Percentiles rank a stretch among this genome's conserved stretches.
Evolutionary conservation across 2,329 filamentous ascomycete species (phyloP).

Genomic region (Volutella citrinella): DNA sequence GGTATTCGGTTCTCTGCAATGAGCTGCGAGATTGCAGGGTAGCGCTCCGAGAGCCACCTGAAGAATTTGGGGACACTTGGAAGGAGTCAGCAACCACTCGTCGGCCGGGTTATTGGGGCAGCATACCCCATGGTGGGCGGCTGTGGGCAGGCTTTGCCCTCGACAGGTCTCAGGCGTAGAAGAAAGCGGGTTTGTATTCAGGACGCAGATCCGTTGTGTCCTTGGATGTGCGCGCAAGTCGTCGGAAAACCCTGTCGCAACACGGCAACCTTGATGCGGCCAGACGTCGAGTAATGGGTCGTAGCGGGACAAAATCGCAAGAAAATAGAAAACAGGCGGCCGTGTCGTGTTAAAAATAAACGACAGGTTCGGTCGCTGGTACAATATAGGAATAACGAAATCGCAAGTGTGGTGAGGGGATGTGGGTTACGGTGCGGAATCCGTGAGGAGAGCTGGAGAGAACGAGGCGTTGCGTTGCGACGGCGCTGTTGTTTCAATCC

Average conservation of each 20-base stretch:
- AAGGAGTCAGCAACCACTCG: slow-evolving; percentile 15
- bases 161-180: slow-evolving; percentile 8
- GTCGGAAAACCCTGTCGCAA: slow-evolving; percentile 17
- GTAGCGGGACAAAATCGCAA: slow-evolving; percentile 6
- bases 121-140: slow-evolving; percentile 29
- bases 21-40: slow-evolving; percentile 96
- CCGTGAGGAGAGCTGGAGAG: no score
- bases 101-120: no score
- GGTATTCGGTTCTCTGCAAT: slow-evolving; percentile 99
- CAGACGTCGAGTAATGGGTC: no score
- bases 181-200: no score
- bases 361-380: no score
- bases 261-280: no score
- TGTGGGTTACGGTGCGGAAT: no score
- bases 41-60: slow-evolving; percentile 98
- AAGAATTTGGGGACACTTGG: slow-evolving; percentile 81
- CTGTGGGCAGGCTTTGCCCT: slow-evolving; percentile 19
- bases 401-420: no score
- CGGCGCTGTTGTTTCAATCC: no score
- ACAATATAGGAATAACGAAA: no score
- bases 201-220: no score
- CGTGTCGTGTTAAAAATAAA: slow-evolving; percentile 6
- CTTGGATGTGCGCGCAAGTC: slow-evolving; percentile 18
- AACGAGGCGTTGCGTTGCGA: no score
- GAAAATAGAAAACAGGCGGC: background rate